Conservation (phyloP, 177 flowering plant species). For the Vitis hybrid region DNA sequence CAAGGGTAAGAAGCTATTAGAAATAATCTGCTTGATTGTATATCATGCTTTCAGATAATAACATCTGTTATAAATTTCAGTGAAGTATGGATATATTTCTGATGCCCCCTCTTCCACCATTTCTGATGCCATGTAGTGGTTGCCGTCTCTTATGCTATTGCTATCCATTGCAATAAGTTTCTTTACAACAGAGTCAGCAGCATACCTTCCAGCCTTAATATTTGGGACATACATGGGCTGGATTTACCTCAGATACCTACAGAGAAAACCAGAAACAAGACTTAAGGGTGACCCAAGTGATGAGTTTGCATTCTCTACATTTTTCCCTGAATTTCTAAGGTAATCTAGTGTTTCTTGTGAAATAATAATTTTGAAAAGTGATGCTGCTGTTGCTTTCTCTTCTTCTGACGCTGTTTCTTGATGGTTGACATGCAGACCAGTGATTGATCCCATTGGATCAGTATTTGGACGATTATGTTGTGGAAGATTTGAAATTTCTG, state of each 20-base stretch:
- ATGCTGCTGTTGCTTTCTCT: constrained; percentile 1
- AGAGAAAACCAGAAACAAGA: constrained; percentile 77
- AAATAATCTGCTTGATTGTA: background rate
- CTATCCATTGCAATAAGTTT: constrained; percentile 59
- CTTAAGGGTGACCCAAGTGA: constrained; percentile 92
- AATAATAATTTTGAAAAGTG: background rate
- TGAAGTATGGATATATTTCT: background rate
- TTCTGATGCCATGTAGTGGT: constrained; percentile 61
- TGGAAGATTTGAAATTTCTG: constrained; percentile 58
- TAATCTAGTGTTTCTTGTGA: constrained; percentile 16
- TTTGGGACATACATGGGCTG: constrained; percentile 93
- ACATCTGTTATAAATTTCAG: constrained; percentile 4
- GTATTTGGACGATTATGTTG: constrained; percentile 77
- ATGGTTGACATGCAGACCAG: constrained; percentile 60
- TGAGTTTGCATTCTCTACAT: constrained; percentile 89
- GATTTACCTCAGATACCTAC: constrained; percentile 90
- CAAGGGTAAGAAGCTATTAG: constrained; percentile 53
- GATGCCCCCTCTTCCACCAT: constrained; percentile 2
- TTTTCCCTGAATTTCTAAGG: constrained; percentile 90
- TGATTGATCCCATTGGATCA: constrained; percentile 80
- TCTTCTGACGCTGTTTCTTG: constrained; percentile 7
- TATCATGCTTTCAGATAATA: background rate
- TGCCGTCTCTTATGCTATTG: constrained; percentile 71
- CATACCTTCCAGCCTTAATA: constrained; percentile 73
- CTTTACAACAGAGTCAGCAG: constrained; percentile 53